Base-by-base conservation (phyloP, 2,329 filamentous ascomycete species). In the Didymella lethalis region DNA sequence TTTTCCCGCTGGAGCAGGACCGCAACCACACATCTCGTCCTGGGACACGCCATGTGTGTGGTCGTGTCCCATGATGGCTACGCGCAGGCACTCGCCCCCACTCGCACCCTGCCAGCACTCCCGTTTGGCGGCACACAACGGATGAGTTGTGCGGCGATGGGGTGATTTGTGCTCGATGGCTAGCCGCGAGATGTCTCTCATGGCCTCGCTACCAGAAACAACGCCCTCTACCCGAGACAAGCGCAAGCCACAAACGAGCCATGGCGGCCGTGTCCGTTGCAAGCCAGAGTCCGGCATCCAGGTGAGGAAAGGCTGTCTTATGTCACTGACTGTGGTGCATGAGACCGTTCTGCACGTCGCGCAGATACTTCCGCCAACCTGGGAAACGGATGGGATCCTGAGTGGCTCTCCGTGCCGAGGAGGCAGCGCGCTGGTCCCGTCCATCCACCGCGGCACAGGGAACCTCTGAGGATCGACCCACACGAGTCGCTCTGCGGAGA, bases 311-410 rank as follows among this genome's bases (percentile, higher is more conserved):
- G 47, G 60, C 55, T 46, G 56, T 60, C 64, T 70, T 66, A 67
- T 64, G 66, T 61, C 65, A 61, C 57, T 63, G 68, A 61, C 54
- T 41, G 61, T 58, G 63, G 57, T 65, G 65, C 68, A 69, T 69
- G 66, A 62, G 58, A 64, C 66, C 48, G 64, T 52, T 50, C 55
- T 66, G 64, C 63, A 64, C 64, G 65, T 67, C 60, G 65, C 61
- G 63, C 63, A 63, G 58, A 61, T 63, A 50, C 53, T 53, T 61
- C 68, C 68, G 68, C 55, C 67, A 66, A 56, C 68, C 68, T 64
- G 68, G 68, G 52, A 68, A 61, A 57, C 54, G 67, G 67, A 49
- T 61, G 52, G 57, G 58, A 56, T 61, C 45, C 64, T 65, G 66
- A 66, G 54, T 66, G 64, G 59, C 50, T 38, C 28, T 49, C 32